Evolutionary conservation across 345 rosid species (phyloP).

Genomic region (Syzygium aromaticum): DNA sequence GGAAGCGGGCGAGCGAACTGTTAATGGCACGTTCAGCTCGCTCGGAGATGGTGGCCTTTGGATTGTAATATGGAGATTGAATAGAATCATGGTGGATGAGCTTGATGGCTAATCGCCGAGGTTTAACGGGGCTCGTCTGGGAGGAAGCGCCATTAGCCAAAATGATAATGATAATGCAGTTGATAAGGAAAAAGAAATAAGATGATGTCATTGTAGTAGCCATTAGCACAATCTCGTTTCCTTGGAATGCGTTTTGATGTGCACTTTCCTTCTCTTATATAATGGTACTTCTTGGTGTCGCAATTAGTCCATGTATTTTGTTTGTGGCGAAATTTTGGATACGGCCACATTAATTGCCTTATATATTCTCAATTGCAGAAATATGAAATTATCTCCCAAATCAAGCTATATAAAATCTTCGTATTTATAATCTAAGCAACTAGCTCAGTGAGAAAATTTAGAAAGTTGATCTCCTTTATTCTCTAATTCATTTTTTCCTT

Average conservation of each 20-base stretch:
- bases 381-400: neutral
- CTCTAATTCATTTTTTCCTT: no score
- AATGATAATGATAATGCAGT: neutral
- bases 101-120: neutral
- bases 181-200: neutral
- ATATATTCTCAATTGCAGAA: neutral
- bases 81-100: neutral
- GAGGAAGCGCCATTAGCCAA: neutral
- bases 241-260: neutral
- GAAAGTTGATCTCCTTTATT: no score
- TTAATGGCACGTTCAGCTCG: no score
- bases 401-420: neutral
- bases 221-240: neutral
- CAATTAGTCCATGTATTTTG: neutral
- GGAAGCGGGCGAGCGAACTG: neutral
- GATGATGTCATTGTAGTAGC: neutral
- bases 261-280: neutral
- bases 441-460: no score
- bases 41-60: neutral
- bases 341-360: no score
- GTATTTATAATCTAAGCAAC: no score
- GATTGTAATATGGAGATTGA: neutral
- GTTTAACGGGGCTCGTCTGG: neutral
- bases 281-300: neutral
- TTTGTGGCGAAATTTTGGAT: neutral